Conservation (phyloP, 805 yeast genomes). For the Wickerhamiella domercqiae region DNA sequence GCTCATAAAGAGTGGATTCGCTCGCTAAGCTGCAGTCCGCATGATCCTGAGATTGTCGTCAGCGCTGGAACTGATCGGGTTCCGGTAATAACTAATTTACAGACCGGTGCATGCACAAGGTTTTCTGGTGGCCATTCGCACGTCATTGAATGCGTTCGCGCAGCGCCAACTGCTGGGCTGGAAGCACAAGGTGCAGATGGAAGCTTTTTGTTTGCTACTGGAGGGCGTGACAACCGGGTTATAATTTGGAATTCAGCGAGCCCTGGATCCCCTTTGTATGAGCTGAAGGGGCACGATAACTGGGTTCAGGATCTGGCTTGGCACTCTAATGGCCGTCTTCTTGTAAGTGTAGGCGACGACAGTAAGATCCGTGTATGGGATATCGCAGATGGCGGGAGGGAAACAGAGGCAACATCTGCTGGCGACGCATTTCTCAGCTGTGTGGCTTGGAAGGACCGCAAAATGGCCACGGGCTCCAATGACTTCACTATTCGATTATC, state of each 20-base stretch:
- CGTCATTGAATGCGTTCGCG: conserved; percentile 59
- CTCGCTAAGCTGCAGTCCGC: conserved; percentile 31
- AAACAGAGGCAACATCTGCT: conserved; percentile 33
- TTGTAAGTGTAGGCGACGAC: conserved; percentile 69
- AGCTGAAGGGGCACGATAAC: conserved; percentile 60
- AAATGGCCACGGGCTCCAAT: conserved; percentile 48
- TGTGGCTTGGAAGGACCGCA: conserved; percentile 28
- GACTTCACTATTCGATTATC: conserved; percentile 43
- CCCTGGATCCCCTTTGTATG: conserved; percentile 42
- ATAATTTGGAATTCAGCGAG: conserved; percentile 49
- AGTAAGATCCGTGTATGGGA: conserved; percentile 69
- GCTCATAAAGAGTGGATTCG: conserved; percentile 90
- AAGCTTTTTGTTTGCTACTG: conserved; percentile 38
- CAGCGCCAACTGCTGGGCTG: conserved; percentile 47
- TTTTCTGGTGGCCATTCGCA: conserved; percentile 64
- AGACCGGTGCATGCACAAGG: conserved; percentile 51
- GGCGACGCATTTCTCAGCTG: conserved; percentile 70
- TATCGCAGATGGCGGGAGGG: conserved; percentile 31
- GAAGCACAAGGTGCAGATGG: conserved; percentile 21
- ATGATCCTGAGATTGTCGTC: conserved; percentile 39
- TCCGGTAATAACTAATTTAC: conserved; percentile 48
- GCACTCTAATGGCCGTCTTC: conserved; percentile 62
- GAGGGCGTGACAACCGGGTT: conserved; percentile 62
- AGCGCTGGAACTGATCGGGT: conserved; percentile 73
- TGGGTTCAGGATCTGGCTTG: conserved; percentile 64